Percentiles rank a stretch among this genome's conserved stretches.
Conservation (phyloP, 352 stramenopile species). For the Globisporangium paddicum region DNA sequence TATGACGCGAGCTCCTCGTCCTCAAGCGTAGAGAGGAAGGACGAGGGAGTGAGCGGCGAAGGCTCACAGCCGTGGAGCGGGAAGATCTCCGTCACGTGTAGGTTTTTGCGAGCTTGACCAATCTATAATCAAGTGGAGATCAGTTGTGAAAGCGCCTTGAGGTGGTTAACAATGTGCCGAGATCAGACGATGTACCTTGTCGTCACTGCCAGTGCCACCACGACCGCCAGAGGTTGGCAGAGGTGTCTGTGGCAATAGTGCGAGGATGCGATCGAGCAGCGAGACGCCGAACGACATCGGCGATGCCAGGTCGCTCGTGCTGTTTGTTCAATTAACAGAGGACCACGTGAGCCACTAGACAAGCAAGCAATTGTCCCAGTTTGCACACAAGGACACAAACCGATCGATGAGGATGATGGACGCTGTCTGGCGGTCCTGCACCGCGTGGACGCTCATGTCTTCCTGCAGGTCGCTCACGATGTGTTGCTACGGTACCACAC, state of each 20-base stretch:
- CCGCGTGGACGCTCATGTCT: constrained; percentile 25
- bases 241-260: constrained; percentile 51
- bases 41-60: constrained; percentile 23
- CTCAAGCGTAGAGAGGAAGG: neutral
- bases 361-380: neutral
- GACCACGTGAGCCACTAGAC: neutral
- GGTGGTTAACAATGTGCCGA: neutral
- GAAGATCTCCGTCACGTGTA: constrained; percentile 64
- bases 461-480: constrained; percentile 60
- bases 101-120: constrained; percentile 25
- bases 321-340: constrained; percentile 13
- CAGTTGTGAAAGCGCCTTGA: neutral
- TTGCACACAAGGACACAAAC: constrained; percentile 20
- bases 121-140: neutral
- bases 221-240: neutral
- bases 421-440: constrained; percentile 40
- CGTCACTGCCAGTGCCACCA: neutral
- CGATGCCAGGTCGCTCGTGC: constrained; percentile 57
- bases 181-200: constrained; percentile 13
- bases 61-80: constrained; percentile 60
- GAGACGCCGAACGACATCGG: constrained; percentile 63
- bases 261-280: constrained; percentile 64
- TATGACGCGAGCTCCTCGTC: constrained; percentile 14
- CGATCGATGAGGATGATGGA: constrained; percentile 66
- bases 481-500: constrained; percentile 21